Conservation (phyloP, 345 rosid species). For the Corchorus capsularis region DNA sequence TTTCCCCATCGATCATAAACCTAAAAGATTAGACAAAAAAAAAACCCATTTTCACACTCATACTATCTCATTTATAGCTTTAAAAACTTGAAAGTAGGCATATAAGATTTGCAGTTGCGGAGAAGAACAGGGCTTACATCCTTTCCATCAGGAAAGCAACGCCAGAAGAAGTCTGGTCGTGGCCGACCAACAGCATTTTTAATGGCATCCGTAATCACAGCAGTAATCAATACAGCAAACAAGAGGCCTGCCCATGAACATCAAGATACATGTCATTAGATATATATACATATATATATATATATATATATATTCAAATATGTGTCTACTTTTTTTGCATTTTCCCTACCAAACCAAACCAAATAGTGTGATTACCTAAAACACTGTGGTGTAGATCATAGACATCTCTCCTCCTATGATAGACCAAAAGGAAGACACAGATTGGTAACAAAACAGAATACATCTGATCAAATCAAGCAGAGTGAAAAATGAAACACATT, state of each 20-base stretch:
- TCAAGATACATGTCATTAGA: neutral
- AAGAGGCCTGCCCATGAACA: constrained; percentile 44
- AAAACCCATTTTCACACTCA: neutral
- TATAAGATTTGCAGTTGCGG: neutral
- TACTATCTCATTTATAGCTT: too few relatives aligned
- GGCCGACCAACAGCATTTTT: constrained; percentile 81
- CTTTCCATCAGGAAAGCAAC: constrained; percentile 91
- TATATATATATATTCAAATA: neutral
- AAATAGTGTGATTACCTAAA: constrained; percentile 48
- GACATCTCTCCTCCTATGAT: constrained; percentile 54
- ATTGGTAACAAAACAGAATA: constrained; percentile 70
- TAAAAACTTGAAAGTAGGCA: neutral
- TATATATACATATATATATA: neutral
- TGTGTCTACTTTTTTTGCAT: too few relatives aligned
- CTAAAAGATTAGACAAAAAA: constrained; percentile 24
- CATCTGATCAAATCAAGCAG: constrained; percentile 32
- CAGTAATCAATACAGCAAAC: constrained; percentile 72
- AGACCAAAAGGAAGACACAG: constrained; percentile 47
- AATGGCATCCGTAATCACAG: constrained; percentile 73
- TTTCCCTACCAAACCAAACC: too few relatives aligned
- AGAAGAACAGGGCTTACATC: constrained; percentile 39
- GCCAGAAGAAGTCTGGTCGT: constrained; percentile 95
- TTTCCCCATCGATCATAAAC: constrained; percentile 54
- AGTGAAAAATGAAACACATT: neutral
- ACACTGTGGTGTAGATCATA: constrained; percentile 83